Evolutionary conservation across 2,329 filamentous ascomycete species (phyloP), one percentile per base, ranked within the genome.

Genomic region (Alternaria sp.): DNA sequence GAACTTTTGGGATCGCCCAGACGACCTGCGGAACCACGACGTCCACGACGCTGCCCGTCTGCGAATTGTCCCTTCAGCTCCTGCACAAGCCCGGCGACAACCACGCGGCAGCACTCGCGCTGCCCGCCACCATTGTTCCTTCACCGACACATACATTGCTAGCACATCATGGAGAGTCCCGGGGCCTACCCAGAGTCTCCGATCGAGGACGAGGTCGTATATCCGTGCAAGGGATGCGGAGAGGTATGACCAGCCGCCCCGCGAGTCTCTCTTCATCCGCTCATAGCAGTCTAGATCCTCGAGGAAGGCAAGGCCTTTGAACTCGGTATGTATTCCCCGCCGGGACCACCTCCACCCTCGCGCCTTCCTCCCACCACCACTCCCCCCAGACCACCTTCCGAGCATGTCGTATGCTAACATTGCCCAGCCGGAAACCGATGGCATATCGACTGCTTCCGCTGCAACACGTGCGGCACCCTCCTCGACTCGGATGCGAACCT

Each of bases 301-400:
- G 95, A 99, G 81, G 95, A 99, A 85, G 95, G 95, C 72, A 98
- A 98, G 81, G 95, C 95, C 53, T 99, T 97, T 74, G 95, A 99
- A 82, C 86, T 99, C 74, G 93, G 94, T 98, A 82, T 76, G 86
- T 81, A 65, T 72, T 68, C 72, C 64, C 36, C 59, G 53, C 6
- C 2, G 24, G 24, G 24, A 26, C 24, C 24, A 38, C 42, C 7
- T 24, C 53, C 32, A 47, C 55, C 54, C 52, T 34, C 24, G 24
- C 24, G 24, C 24, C 24, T 26, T 26, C 6, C 24, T 26, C 24
- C 42, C 49, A 16, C 62, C 43, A 28, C 59, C 39, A 39, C 7
- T 22, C 36, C 32, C 43, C 12, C 38, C 20, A 52, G 5, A 7
- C 20, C 46, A 38, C 46, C 46, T 24, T 34, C 46, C 46, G 20